Base-by-base conservation (phyloP, 495 filamentous ascomycete species). In the Lasiosphaeriaceae sp. region DNA sequence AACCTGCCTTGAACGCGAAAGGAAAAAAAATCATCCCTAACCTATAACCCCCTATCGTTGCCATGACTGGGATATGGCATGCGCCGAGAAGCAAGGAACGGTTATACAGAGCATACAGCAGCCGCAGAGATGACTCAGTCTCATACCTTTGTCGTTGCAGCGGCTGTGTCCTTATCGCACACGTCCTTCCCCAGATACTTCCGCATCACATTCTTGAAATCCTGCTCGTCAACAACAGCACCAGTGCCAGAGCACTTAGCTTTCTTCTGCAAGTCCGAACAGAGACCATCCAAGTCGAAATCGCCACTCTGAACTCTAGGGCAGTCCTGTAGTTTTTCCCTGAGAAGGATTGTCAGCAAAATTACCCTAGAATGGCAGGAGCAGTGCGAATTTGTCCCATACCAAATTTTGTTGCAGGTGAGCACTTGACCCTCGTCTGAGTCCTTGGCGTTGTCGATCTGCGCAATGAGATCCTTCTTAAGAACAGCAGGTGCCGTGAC, bases 381-480 rank as follows among this genome's bases (percentile, higher is more conserved):
- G 5, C 23, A 24, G 26, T 31, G 26, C 39, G 21, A 6, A 26
- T 23, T 60, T 31, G 26, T 31, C 26, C 74, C 83, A 68, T 83
- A 97, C 94, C 94, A 97, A 48, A 98, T 92, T 63, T 92, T 92
- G 55, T 88, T 92, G 73, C 92, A 98, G 29, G 80, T 88, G 68
- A 96, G 79, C 66, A 89, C 26, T 31, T 31, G 77, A 19, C 26
- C 24, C 17, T 50, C 80, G 34, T 89, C 88, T 0, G 82, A 80
- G 22, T 88, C 81, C 55, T 89, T 86, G 58, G 86, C 74, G 24
- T 79, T 80, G 60, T 94, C 91, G 50, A 94, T 87, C 66, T 88
- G 80, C 22, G 83, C 77, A 53, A 93, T 79, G 31, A 94, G 75
- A 63, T 88, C 86, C 59, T 83, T 82, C 76, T 90, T 95, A 7